A percentile compares a stretch with the other conserved stretches of the same genome.
These are phyloP conservation scores for Elongisporangium senticosum DNA, from an alignment of 352 stramenopile species.

Conservation along the genomic window DNA sequence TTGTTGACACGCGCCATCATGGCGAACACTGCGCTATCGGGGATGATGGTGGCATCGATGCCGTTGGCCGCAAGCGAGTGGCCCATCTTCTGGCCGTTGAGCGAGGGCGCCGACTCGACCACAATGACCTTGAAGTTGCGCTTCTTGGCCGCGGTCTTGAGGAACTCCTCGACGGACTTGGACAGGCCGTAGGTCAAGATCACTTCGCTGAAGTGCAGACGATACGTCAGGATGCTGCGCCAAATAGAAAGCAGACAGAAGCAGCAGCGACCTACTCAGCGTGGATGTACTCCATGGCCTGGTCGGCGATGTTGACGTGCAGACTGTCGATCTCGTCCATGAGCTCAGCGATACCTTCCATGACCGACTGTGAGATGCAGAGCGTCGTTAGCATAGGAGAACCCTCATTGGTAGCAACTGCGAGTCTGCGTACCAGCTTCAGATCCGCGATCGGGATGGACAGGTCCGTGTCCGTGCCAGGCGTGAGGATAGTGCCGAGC, in stretches of 20 bases:
- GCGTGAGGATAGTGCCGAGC: constrained; percentile 76
- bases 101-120: constrained; percentile 89
- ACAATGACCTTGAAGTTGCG: constrained; percentile 96
- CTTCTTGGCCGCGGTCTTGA: constrained; percentile 87
- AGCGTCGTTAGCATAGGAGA: constrained; percentile 3
- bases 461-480: constrained; percentile 73
- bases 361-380: constrained; percentile 70
- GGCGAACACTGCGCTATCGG: constrained; percentile 95
- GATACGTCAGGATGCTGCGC: neutral
- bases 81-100: constrained; percentile 89
- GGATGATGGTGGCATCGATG: constrained; percentile 95
- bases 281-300: constrained; percentile 96
- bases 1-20: constrained; percentile 99
- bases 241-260: neutral
- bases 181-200: constrained; percentile 95
- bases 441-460: constrained; percentile 81
- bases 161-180: constrained; percentile 88
- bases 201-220: constrained; percentile 67
- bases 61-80: constrained; percentile 85
- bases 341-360: constrained; percentile 94
- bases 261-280: constrained; percentile 66
- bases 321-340: constrained; percentile 94
- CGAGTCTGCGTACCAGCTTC: constrained; percentile 42
- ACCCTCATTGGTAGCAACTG: neutral
- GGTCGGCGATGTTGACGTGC: constrained; percentile 95